These are phyloP conservation scores for Penicillium canescens DNA, from an alignment of 495 filamentous ascomycete species.

Conservation along the genomic window DNA sequence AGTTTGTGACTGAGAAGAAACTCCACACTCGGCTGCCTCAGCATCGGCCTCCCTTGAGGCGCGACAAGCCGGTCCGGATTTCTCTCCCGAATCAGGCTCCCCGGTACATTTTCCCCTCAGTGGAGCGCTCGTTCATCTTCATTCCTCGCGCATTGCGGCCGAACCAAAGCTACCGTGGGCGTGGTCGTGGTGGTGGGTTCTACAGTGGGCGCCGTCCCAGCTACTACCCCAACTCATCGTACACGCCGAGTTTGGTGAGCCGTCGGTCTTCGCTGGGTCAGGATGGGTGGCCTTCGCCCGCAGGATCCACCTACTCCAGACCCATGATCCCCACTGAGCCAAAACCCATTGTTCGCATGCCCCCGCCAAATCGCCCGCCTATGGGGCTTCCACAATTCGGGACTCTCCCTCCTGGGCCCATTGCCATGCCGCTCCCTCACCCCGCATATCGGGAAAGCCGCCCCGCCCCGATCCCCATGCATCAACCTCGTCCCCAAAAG, in stretches of 20 bases:
- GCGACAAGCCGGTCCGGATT: constrained; percentile 95
- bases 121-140: constrained; percentile 94
- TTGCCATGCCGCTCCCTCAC: constrained; percentile 57
- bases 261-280: constrained; percentile 88
- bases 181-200: constrained; percentile 69
- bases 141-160: constrained; percentile 92
- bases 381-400: constrained; percentile 28
- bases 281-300: constrained; percentile 73
- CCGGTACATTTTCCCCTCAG: constrained; percentile 86
- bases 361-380: constrained; percentile 57
- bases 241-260: constrained; percentile 89
- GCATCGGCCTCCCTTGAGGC: constrained; percentile 89
- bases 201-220: constrained; percentile 73
- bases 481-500: constrained; percentile 95
- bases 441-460: constrained; percentile 78
- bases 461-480: constrained; percentile 77
- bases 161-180: constrained; percentile 75
- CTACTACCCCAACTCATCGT: constrained; percentile 77
- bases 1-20: constrained; percentile 72
- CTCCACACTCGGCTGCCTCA: constrained; percentile 92
- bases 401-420: constrained; percentile 22
- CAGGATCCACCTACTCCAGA: constrained; percentile 72
- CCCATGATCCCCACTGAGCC: constrained; percentile 58
- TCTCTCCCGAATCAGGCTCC: constrained; percentile 77
- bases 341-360: constrained; percentile 84